Evolutionary conservation across 2,329 filamentous ascomycete genomes (phyloP), one percentile per base, ranked within the genome.

Genomic region (Cryphonectria radicalis): DNA sequence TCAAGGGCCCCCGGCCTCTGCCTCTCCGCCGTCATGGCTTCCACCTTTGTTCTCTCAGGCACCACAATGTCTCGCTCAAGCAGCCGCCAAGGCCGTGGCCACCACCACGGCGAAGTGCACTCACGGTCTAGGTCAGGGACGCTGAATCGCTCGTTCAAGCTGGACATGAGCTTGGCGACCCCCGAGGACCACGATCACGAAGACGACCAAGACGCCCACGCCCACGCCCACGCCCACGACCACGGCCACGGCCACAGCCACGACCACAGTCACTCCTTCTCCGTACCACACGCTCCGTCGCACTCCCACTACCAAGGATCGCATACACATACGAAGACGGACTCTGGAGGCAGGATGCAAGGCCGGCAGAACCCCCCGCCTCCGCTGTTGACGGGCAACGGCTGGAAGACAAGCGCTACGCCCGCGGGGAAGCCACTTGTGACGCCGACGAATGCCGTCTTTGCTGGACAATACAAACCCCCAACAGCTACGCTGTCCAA

Each of bases 21-120:
- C 59, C 46, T 57, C 60, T 19, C 62, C 46, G 43, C 68, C 63
- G 79, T 71, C 70, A 87, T 87, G 84, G 82, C 85, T 72, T 85
- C 86, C 53, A 84, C 87, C 32, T 89, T 87, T 77, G 81, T 83
- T 67, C 78, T 89, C 69, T 87, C 87, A n/a, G 83, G 85, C 50
- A 82, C 86, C 50, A 81, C 85, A 55, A 78, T 87, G 63, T 83
- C 84, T 67, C 85, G 85, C 74, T 83, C 82, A 70, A 83, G 86
- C 74, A 80, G 84, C 68, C 82, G 82, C 71, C 78, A 78, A 59
- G 75, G 72, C 32, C 75, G 78, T 32, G 76, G 74, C 42, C 77
- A 50, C 7, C 17, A 78, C 74, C 43, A 78, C 74, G 63, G 63
- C 63, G 63, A 65, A 22, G 78, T 81, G 63, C 81, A 84, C 74